phyloP scores from a whole-genome alignment of 1,139 yeast genomes.

The Geotrichum europaeum region DNA sequence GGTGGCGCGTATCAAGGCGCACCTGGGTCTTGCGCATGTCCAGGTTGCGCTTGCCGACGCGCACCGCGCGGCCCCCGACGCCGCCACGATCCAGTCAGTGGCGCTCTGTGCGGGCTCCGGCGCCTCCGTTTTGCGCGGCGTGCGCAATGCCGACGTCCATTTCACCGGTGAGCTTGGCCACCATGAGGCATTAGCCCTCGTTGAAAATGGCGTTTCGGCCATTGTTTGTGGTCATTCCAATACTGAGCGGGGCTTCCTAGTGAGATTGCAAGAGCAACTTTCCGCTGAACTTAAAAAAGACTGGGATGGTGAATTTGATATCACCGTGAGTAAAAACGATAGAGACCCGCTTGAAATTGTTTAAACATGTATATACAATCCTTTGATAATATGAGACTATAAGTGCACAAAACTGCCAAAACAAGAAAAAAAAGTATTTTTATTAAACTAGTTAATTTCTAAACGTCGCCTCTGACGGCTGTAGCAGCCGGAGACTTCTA shows the following conservation, averaged over 20 bases:
- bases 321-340: slow-evolving; percentile 49
- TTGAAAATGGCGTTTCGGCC: slow-evolving; percentile 68
- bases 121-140: slow-evolving; percentile 56
- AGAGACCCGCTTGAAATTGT: slow-evolving; percentile 48
- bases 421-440: background rate
- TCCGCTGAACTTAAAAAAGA: slow-evolving; percentile 36
- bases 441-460: background rate
- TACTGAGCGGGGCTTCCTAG: slow-evolving; percentile 82
- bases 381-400: background rate
- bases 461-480: background rate
- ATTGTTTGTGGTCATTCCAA: slow-evolving; percentile 83
- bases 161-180: slow-evolving; percentile 93
- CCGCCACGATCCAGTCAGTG: slow-evolving; percentile 33
- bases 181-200: slow-evolving; percentile 72
- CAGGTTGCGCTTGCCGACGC: slow-evolving; percentile 55
- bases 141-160: slow-evolving; percentile 62
- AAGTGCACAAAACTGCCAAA: background rate
- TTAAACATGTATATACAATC: slow-evolving; percentile 19
- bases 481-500: background rate
- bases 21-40: slow-evolving; percentile 48
- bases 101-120: slow-evolving; percentile 98
- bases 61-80: slow-evolving; percentile 21
- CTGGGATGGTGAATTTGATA: slow-evolving; percentile 35
- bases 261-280: slow-evolving; percentile 47
- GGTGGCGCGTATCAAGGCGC: slow-evolving; percentile 49